Evolutionary conservation across 768 basidiomycete species (phyloP), one percentile per base, ranked within the genome.

Genomic region (Lanmaoa rubissima): DNA sequence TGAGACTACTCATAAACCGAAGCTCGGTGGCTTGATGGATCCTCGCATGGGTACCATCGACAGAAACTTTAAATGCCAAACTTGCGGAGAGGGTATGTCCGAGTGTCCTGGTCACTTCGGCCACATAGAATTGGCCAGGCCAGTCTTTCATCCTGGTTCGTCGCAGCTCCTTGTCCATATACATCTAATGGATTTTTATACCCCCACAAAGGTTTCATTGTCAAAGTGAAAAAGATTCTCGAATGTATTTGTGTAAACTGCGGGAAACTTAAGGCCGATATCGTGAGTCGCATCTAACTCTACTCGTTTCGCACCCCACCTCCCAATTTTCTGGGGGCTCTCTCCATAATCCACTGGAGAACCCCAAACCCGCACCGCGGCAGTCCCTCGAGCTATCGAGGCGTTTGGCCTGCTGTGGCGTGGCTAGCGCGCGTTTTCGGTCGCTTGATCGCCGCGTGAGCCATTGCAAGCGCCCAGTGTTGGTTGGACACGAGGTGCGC

Each of bases 91-190:
- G 81, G 96, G 95, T n/a, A 98, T 98, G 95, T 88, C 94, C 17
- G 97, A 98, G 72, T 99, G 97, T 77, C 95, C 97, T 28, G 97
- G 97, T 49, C 97, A 98, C 74, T 99, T 99, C 78, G 97, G 97
- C 53, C 95, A 98, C 72, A 93, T 99, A 68, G 97, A 99, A 76
- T 78, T 99, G 68, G 93, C 93, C 43, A 81, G 94, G 65, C 94
- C 96, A n/a, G 93, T 97, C 35, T 98, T 94, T 69, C 96, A 98
- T 74, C 90, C 93, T 74, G 94, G 93, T 92, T 74, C 60, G 87
- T 81, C 26, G 11, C 26, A 9, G 53, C 7, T 31, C 42, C 6
- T 21, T 47, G 10, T 55, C 51, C n/a, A 13, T 42, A 40, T 52
- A 19, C 39, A 4, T 19, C 6, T 12, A 4, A 10, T 24, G 5